phyloP scores from a whole-genome alignment of 768 basidiomycete genomes.

The Leccinum variicolor region DNA sequence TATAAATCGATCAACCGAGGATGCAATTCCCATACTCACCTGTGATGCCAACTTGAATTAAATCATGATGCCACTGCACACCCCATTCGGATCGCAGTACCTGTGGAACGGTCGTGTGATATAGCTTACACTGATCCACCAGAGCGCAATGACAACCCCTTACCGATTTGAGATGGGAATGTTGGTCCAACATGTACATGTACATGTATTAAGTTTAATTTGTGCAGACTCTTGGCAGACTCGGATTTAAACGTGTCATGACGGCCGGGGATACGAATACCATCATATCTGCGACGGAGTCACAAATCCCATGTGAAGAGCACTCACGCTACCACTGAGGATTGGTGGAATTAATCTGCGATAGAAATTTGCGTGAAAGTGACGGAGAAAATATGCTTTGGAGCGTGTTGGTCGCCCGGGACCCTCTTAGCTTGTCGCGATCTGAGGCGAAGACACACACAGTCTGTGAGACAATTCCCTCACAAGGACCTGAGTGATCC shows the following conservation, averaged over 20 bases:
- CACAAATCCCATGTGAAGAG: background rate
- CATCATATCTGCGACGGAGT: background rate
- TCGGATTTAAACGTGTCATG: background rate
- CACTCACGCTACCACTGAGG: background rate
- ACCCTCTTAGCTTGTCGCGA: background rate
- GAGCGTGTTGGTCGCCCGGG: background rate
- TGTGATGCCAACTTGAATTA: background rate
- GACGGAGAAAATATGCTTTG: background rate
- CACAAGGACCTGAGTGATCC: background rate
- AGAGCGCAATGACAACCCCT: background rate
- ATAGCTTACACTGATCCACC: background rate
- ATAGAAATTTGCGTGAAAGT: background rate
- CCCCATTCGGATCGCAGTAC: background rate
- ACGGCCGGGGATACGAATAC: background rate
- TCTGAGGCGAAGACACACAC: background rate
- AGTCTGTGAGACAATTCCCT: background rate
- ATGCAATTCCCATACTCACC: background rate
- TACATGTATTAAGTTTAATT: background rate
- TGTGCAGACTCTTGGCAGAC: background rate
- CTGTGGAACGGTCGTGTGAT: background rate
- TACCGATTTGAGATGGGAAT: background rate
- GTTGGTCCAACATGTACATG: no score
- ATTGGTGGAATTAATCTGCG: background rate
- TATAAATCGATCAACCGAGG: background rate
- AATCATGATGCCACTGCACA: background rate